These are phyloP conservation scores for Tylopilus felleus DNA, from an alignment of 768 basidiomycete genomes.

Conservation along the genomic window DNA sequence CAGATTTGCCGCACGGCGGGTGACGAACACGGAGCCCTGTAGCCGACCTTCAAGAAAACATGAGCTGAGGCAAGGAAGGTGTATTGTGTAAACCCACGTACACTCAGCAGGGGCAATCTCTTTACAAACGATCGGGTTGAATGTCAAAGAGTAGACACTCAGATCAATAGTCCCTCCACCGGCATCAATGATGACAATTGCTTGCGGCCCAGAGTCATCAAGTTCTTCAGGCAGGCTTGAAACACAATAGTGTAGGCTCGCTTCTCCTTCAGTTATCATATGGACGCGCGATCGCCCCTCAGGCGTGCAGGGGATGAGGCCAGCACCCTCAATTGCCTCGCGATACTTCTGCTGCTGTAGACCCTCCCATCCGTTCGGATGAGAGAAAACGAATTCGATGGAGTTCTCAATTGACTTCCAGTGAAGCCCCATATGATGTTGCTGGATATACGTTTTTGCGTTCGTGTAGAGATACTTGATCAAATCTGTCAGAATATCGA, in stretches of 20 bases:
- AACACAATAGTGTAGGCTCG: slow-evolving; percentile 36
- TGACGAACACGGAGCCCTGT: slow-evolving; percentile 48
- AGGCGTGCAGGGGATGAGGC: slow-evolving; percentile 14
- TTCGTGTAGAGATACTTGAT: not conserved
- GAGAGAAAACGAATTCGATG: slow-evolving; percentile 22
- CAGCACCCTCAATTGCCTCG: slow-evolving; percentile 20
- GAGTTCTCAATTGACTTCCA: slow-evolving; percentile 12
- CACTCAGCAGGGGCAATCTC: slow-evolving; percentile 34
- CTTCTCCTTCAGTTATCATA: slow-evolving; percentile 25
- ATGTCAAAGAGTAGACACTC: slow-evolving; percentile 32
- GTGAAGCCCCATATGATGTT: slow-evolving; percentile 8
- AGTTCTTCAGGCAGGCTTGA: slow-evolving; percentile 29
- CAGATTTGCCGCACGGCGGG: slow-evolving; percentile 33
- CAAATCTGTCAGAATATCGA: not conserved
- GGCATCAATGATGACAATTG: slow-evolving; percentile 41
- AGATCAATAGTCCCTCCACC: slow-evolving; percentile 40
- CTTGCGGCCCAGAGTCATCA: slow-evolving; percentile 22
- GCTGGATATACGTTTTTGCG: not conserved
- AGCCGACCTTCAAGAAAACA: slow-evolving; percentile 34
- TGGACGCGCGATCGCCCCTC: slow-evolving; percentile 16
- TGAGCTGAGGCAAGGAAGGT: not conserved
- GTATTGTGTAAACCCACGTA: not conserved
- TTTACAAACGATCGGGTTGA: slow-evolving; percentile 24
- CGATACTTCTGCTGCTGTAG: slow-evolving; percentile 22
- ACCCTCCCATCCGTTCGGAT: slow-evolving; percentile 26